Evolutionary conservation across 495 filamentous ascomycete species (phyloP), one percentile per base, ranked within the genome.

Genomic region (Parathielavia appendiculata): DNA sequence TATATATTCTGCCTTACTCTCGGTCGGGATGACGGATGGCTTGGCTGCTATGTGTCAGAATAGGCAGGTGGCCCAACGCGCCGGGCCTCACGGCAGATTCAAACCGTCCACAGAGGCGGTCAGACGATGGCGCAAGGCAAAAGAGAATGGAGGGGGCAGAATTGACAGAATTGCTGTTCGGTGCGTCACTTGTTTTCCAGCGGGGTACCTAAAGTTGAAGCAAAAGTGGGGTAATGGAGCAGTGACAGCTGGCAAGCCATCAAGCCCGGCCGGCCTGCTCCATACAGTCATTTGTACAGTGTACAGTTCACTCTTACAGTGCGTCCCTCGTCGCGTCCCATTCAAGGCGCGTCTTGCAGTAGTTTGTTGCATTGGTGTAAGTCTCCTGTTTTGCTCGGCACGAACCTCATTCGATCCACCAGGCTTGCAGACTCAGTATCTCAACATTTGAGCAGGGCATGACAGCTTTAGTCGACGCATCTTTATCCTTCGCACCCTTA

Each of bases 341-440:
- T 57, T 46, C 20, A 32, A 48, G 57, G 26, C 59, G 59, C 59
- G 59, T 61, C 59, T 57, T 56, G 59, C 59, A 51, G 45, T 7
- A 34, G 38, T 17, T 23, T 19, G 26, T 50, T 23, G 47, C n/a
- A 22, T 16, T 22, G 8, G 23, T 39, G 34, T 34, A 49, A 60
- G 57, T 54, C 51, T 36, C 35, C 20, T 50, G 39, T 49, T 34
- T 48, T 49, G 46, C 46, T 49, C 8, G 26, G 34, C 46, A 34
- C 46, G 22, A 2, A 19, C 46, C 23, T 20, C 7, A 49, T 14
- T 13, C 20, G 32, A 7, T 49, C 26, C 26, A 16, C 17, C 26
- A 9, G 0, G n/a, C 8, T 16, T 11, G 22, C 8, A 1, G 17
- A 44, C 41, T 30, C 3, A 38, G 35, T 10, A 38, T 14, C 39